phyloP scores from a whole-genome alignment of 2,329 filamentous ascomycete species.

The Zelopaecilomyces penicillatus region DNA sequence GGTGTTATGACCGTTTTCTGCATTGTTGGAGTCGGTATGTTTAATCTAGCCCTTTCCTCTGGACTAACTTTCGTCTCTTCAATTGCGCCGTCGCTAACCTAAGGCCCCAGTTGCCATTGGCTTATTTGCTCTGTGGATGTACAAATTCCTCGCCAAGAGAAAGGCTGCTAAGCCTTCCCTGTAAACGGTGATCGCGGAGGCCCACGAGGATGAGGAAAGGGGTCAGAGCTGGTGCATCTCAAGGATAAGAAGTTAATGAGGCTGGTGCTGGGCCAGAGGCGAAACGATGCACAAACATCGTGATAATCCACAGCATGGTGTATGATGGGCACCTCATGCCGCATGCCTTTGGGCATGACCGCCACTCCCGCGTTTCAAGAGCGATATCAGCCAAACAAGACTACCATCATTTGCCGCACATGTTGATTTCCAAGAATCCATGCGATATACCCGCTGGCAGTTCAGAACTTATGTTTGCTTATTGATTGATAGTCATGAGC shows the following conservation, averaged over 20 bases:
- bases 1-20: conserved; percentile 36
- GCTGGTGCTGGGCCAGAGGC: no score
- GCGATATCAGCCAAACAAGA: conserved; percentile 3
- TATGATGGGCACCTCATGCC: no score
- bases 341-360: no score
- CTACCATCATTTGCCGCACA: neutral
- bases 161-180: conserved; percentile 23
- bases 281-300: no score
- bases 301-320: no score
- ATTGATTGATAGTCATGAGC: neutral
- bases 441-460: conserved; percentile 2
- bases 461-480: conserved; percentile 5
- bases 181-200: conserved; percentile 10
- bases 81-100: conserved; percentile 12
- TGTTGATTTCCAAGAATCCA: neutral
- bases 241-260: no score
- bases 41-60: neutral
- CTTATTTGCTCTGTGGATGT: conserved; percentile 22
- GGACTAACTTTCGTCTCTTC: neutral
- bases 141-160: conserved; percentile 24
- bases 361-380: neutral
- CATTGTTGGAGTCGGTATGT: conserved; percentile 33
- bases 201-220: neutral
- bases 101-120: conserved; percentile 22
- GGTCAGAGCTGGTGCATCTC: no score